Conservation (phyloP, 306 rosid species). For the Mimosa bimucronata region DNA sequence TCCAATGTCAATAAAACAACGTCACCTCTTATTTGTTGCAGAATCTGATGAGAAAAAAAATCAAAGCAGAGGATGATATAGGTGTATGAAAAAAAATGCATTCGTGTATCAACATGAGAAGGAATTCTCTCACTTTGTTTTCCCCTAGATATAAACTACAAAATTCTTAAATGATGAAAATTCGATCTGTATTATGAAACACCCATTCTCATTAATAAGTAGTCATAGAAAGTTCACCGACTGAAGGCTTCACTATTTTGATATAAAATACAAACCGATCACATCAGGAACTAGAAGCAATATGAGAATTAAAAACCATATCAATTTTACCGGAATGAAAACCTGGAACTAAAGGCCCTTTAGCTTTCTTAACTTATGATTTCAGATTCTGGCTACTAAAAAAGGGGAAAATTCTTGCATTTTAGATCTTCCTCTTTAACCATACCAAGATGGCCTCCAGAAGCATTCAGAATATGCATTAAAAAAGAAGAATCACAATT, state of each 20-base stretch:
- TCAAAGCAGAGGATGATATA: constrained; percentile 18
- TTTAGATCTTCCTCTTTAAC: too few species aligned
- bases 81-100: constrained; percentile 7
- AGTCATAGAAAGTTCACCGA: neutral
- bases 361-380: constrained; percentile 9
- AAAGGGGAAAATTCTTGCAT: constrained; percentile 5
- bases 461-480: too few species aligned
- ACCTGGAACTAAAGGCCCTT: neutral
- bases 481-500: too few species aligned
- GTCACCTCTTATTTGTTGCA: constrained; percentile 83
- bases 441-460: too few species aligned
- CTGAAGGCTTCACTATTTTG: neutral
- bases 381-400: neutral
- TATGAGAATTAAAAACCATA: neutral
- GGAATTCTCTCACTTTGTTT: constrained; percentile 1
- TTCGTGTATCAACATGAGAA: neutral
- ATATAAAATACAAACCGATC: neutral
- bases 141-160: neutral
- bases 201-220: neutral
- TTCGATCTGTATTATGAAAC: neutral
- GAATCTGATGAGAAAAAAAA: constrained; percentile 56
- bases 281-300: constrained; percentile 7
- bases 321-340: neutral
- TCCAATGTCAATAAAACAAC: constrained; percentile 66
- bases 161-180: neutral